Percentiles rank a stretch among this genome's conserved stretches.
phyloP scores from a whole-genome alignment of 2,329 filamentous ascomycete species.

The Botrytis galanthina region DNA sequence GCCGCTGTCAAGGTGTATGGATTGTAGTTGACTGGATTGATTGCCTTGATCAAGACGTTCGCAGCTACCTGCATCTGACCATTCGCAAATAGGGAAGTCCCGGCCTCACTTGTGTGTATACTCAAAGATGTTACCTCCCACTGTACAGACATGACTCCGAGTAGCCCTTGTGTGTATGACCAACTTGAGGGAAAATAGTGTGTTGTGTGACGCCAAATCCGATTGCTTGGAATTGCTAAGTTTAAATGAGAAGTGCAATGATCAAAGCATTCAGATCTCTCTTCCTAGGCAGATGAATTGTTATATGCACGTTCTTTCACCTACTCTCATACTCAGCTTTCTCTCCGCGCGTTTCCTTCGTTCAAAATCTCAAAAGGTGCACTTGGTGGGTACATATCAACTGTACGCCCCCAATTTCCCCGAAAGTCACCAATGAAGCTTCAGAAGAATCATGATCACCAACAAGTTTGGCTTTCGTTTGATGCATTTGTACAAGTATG shows the following conservation, averaged over 20 bases:
- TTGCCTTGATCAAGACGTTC: conserved; percentile 11
- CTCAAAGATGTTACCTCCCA: conserved; percentile 3
- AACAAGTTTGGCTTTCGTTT: background rate
- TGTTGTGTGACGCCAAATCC: background rate
- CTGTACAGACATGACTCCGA: background rate
- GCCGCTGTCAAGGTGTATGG: background rate
- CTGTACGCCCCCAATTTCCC: background rate
- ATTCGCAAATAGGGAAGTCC: conserved; percentile 2
- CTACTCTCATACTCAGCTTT: background rate
- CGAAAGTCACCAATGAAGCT: background rate
- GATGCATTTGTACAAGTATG: background rate
- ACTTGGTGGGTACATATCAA: background rate
- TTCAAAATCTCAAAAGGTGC: too few relatives aligned
- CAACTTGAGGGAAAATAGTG: background rate
- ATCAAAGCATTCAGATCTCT: background rate
- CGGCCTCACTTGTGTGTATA: background rate
- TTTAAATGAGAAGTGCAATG: background rate
- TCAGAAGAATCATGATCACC: accelerated
- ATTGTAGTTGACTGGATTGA: background rate
- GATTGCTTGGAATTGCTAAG: background rate
- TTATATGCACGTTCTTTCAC: background rate
- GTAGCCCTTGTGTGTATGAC: background rate
- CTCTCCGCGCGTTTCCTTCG: background rate
- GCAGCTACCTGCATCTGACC: conserved; percentile 3
- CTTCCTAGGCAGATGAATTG: background rate